phyloP scores from a whole-genome alignment of 2,329 filamentous ascomycete species.

The Thelonectria olida region DNA sequence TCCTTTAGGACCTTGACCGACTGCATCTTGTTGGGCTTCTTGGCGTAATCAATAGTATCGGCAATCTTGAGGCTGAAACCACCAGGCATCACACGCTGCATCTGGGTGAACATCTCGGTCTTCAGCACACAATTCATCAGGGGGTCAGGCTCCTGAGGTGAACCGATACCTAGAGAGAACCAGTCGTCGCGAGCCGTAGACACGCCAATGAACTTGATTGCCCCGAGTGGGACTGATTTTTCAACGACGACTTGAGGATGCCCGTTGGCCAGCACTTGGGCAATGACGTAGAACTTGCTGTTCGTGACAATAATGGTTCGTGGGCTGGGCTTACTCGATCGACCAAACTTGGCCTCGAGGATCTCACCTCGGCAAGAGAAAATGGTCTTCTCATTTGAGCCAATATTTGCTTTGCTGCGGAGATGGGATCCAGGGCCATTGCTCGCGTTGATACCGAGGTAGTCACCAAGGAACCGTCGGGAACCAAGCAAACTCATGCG shows the following conservation, averaged over 20 bases:
- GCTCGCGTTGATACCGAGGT: slow-evolving; percentile 85
- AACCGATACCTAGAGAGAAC: slow-evolving; percentile 93
- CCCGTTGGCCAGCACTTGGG: slow-evolving; percentile 82
- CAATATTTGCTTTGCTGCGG: slow-evolving; percentile 76
- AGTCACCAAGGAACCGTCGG: slow-evolving; percentile 92
- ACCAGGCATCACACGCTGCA: slow-evolving; percentile 81
- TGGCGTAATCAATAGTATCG: slow-evolving; percentile 93
- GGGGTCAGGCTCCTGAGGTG: slow-evolving; percentile 91
- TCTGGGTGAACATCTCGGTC: slow-evolving; percentile 95
- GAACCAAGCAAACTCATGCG: slow-evolving; percentile 92
- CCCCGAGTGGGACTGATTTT: slow-evolving; percentile 81
- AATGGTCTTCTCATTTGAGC: slow-evolving; percentile 76
- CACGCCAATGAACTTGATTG: slow-evolving; percentile 86
- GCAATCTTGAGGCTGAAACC: slow-evolving; percentile 83
- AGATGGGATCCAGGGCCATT: slow-evolving; percentile 85
- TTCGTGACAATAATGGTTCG: slow-evolving; percentile 86
- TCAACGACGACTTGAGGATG: slow-evolving; percentile 85
- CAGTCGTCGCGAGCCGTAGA: slow-evolving; percentile 92
- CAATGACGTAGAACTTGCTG: slow-evolving; percentile 88
- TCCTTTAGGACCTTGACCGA: slow-evolving; percentile 92
- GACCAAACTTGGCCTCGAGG: slow-evolving; percentile 92
- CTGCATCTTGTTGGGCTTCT: slow-evolving; percentile 94
- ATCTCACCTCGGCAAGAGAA: slow-evolving; percentile 94
- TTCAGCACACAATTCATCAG: slow-evolving; percentile 93
- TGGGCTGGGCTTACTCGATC: slow-evolving; percentile 92